These are phyloP conservation scores for Psilocybe sp. DNA, from an alignment of 768 basidiomycete genomes.

Conservation along the genomic window DNA sequence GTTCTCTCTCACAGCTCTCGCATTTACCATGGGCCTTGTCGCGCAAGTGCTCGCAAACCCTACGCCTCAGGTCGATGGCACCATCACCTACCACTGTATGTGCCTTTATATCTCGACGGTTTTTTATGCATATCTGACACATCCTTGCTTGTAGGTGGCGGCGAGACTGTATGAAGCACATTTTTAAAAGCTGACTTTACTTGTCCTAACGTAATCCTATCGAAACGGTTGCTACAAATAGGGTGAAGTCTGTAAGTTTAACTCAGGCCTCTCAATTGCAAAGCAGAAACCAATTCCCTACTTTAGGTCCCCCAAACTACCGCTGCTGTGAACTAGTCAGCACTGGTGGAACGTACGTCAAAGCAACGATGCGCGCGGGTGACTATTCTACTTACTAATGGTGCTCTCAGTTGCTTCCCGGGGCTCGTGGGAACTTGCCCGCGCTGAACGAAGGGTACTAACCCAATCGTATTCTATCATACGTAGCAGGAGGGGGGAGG, in stretches of 20 bases:
- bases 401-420: slow-evolving; percentile 4
- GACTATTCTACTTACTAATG: not conserved
- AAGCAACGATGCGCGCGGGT: not conserved
- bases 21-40: not conserved
- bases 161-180: slow-evolving; percentile 6
- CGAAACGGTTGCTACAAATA: not conserved
- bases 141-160: slow-evolving; percentile 1
- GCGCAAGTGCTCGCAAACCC: slow-evolving; percentile 8
- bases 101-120: not conserved
- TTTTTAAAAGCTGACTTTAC: too few relatives aligned
- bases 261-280: too few relatives aligned
- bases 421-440: slow-evolving; percentile 11
- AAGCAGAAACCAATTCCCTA: too few relatives aligned
- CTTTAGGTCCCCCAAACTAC: slow-evolving; percentile 10
- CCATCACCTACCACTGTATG: slow-evolving; percentile 5
- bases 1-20: slow-evolving; percentile 3
- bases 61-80: slow-evolving; percentile 2
- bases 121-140: not conserved
- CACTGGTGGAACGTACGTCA: slow-evolving; percentile 11
- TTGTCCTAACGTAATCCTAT: too few relatives aligned
- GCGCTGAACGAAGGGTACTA: not conserved
- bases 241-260: not conserved
- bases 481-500: too few relatives aligned
- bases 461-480: too few relatives aligned
- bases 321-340: slow-evolving; percentile 17